Base-by-base conservation (phyloP, 331 rosid species). In the Quercus lobata region DNA sequence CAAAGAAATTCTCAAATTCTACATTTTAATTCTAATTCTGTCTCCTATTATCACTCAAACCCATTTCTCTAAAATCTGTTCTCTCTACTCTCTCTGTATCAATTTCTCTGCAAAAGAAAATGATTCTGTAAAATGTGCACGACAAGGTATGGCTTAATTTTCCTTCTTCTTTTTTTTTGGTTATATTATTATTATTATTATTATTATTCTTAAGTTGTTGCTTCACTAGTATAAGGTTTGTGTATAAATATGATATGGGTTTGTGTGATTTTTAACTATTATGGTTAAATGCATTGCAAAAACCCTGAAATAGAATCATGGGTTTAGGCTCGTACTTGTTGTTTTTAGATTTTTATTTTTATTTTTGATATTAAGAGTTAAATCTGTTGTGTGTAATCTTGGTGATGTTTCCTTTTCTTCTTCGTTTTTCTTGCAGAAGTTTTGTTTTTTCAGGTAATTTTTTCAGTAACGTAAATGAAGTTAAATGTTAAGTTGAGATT, bases 201-300 rank as follows among this genome's bases (percentile, higher is more conserved):
- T 46, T 63, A 75, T 27, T 57, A 10, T 79, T 44, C 61, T 85
- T 74, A 53, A 18, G 75, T 22, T 73, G 68, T 27, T 86, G 74
- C 18, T 76, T 80, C 57, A 35, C 12, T 30, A 17, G 49, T 65
- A 30, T n/a, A 65, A 7, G 22, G 46, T 10, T 78, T 79, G 49
- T n/a, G 83, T 15, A 25, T 76, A 78, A 87, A 86, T 88, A 80
- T 78, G 69, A 34, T 17, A 41, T 78, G 79, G 84, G 87, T 73
- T 84, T 78, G n/a, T 56, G 69, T 84, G 52, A 7, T 76, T 80
- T 82, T 73, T 68, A 74, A 57, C 21, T 83, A 72, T 56, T 73
- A 25, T 77, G 77, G 12, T 41, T 70, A 61, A 84, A 56, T 87
- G 88, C 90, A 76, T 78, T 84, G 70, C 54, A 69, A 73, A 11